These are phyloP conservation scores for Yamadazyma scolyti DNA, from an alignment of 805 yeast genomes.

Conservation along the genomic window DNA sequence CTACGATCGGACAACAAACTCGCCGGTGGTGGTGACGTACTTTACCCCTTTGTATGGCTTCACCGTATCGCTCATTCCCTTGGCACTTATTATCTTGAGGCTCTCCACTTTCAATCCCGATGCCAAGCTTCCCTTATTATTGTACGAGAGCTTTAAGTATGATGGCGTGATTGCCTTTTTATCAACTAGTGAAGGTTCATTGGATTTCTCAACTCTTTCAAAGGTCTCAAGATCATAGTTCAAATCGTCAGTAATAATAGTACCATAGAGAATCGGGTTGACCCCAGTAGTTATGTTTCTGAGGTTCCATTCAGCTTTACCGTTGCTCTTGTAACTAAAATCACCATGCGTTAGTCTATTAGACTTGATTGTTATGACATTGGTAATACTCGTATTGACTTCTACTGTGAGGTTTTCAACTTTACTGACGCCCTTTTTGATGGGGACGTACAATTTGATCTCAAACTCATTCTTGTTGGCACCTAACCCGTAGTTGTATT, in stretches of 20 bases:
- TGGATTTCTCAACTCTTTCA: constrained; percentile 5
- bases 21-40: constrained; percentile 64
- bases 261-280: constrained; percentile 64
- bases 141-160: constrained; percentile 49
- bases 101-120: constrained; percentile 72
- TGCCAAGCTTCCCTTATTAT: constrained; percentile 65
- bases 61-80: constrained; percentile 56
- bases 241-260: constrained; percentile 24
- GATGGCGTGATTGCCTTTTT: constrained; percentile 18
- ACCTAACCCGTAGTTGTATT: constrained; percentile 54
- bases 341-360: constrained; percentile 76
- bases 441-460: constrained; percentile 45
- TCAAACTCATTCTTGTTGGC: constrained; percentile 57
- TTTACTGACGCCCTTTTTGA: constrained; percentile 23
- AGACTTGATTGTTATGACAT: constrained; percentile 44
- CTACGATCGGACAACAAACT: constrained; percentile 45
- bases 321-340: constrained; percentile 50
- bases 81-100: constrained; percentile 52
- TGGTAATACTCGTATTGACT: constrained; percentile 14
- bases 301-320: constrained; percentile 66
- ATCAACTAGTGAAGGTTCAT: constrained; percentile 3
- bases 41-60: constrained; percentile 92
- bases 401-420: constrained; percentile 30
- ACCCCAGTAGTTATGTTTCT: constrained; percentile 56
- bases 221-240: constrained; percentile 6